Percentiles rank a stretch among this genome's conserved stretches.
Evolutionary conservation across 768 basidiomycete genomes (phyloP).

Genomic region (Boletus speciosus): DNA sequence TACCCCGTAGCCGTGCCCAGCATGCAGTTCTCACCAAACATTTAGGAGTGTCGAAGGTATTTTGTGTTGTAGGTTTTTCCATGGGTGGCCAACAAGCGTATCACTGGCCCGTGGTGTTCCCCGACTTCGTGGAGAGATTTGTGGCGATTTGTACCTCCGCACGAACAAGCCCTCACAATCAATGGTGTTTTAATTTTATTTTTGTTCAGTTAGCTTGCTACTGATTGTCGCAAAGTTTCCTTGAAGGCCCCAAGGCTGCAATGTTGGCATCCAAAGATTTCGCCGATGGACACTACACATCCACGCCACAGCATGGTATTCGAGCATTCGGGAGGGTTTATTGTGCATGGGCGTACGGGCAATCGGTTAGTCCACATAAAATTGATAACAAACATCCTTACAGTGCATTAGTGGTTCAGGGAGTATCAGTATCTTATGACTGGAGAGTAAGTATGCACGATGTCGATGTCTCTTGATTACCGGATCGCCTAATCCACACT

Average conservation of each 20-base stretch:
- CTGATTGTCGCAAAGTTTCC: conserved; percentile 40
- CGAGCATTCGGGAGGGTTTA: conserved; percentile 59
- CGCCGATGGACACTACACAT: conserved; percentile 49
- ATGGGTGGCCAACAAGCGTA: conserved; percentile 63
- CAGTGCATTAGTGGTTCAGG: conserved; percentile 48
- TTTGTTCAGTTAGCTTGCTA: background rate
- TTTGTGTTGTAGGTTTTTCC: conserved; percentile 45
- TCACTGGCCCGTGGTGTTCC: conserved; percentile 56
- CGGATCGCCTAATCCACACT: background rate
- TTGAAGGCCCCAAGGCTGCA: conserved; percentile 58
- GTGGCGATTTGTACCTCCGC: conserved; percentile 50
- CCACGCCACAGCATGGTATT: conserved; percentile 45
- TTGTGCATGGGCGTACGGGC: conserved; percentile 58
- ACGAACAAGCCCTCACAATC: conserved; percentile 52
- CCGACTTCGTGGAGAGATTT: conserved; percentile 51
- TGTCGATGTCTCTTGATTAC: background rate
- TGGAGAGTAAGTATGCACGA: conserved; percentile 35
- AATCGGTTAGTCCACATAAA: conserved; percentile 39
- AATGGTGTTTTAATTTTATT: conserved; percentile 37
- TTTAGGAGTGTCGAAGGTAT: conserved; percentile 12
- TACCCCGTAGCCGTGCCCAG: conserved; percentile 45
- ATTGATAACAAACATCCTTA: background rate
- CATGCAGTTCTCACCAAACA: conserved; percentile 45
- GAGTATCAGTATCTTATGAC: conserved; percentile 42
- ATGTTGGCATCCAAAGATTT: conserved; percentile 54